Base-by-base conservation (phyloP, 2,329 filamentous ascomycete species). In the Colletotrichum phormii region DNA sequence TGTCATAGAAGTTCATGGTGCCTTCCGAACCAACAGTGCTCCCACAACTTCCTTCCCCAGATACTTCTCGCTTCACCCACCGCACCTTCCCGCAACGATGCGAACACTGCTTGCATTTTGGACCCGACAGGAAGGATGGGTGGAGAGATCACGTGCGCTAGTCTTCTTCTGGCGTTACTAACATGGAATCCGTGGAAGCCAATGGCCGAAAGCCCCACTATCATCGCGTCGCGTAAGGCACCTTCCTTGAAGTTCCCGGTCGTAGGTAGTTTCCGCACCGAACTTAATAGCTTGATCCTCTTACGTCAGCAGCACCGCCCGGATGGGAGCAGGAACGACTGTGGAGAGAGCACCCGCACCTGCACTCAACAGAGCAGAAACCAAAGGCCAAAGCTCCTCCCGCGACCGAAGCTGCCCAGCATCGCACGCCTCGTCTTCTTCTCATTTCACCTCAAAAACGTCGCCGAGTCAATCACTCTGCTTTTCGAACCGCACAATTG, bases 331-430 rank as follows among this genome's bases (percentile, higher is more conserved):
- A 60, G 37, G 46, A 60, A 37, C 54, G 54, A 31, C 49, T 54
- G 54, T 29, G 26, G 22, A 18, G 24, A 46, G 24, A 46, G 29
- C 64, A 60, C 9, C 37, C 58, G 33, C 62, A 37, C 37, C 37
- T 42, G 37, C 37, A 18, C 37, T 42, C 37, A 46, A 13, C 24
- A 33, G 59, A 57, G 26, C n/a, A n/a, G 18, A 58, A 60, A 57
- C 33, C 31, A 31, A 31, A n/a, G 68, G 68, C 64, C 68, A 67
- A 67, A 71, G 68, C 64, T 71, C 55, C 68, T 67, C 33, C 63
- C 26, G 46, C 54, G 46, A 57, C 64, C 35, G 31, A 71, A 67
- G 67, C 63, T 68, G 58, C 57, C 51, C 26, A 55, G 46, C 24
- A 31, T 15, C 42, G 29, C 18, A 53, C 55, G 29, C 59, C 24